Percentiles rank a stretch among this genome's conserved stretches.
phyloP scores from a whole-genome alignment of 495 filamentous ascomycete genomes.

The Lentithecium fluviatile region DNA sequence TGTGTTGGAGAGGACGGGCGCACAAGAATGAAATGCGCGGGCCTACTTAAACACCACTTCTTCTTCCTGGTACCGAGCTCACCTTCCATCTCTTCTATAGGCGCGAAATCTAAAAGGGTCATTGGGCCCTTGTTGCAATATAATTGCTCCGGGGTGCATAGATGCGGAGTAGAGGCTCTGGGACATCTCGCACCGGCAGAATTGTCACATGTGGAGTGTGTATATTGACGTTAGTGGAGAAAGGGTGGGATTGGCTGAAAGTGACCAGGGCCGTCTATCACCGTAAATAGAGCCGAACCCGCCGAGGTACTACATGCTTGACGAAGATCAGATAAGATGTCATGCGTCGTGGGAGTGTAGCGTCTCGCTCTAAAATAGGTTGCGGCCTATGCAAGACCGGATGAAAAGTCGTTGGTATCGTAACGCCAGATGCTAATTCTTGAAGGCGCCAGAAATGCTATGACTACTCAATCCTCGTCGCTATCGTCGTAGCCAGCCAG shows the following conservation, averaged over 20 bases:
- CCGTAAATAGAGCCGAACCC: too few species aligned
- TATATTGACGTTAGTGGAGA: conserved; percentile 3
- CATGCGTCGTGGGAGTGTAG: too few species aligned
- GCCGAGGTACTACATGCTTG: too few species aligned
- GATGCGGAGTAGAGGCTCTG: conserved; percentile 16
- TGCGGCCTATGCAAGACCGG: too few species aligned
- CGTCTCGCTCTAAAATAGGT: too few species aligned
- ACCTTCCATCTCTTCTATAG: conserved; percentile 14
- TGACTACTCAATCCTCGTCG: not conserved
- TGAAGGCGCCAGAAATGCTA: too few species aligned
- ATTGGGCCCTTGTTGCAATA: not conserved
- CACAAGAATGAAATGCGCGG: not conserved
- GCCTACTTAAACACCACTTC: not conserved
- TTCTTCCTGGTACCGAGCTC: not conserved
- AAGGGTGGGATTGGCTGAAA: not conserved
- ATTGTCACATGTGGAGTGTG: conserved; percentile 5
- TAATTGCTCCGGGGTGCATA: conserved; percentile 8
- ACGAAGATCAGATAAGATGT: too few species aligned
- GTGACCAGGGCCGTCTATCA: too few species aligned
- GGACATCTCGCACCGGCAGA: not conserved
- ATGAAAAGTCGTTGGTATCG: too few species aligned
- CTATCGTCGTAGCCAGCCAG: conserved; percentile 21
- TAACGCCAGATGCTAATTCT: too few species aligned
- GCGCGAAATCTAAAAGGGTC: conserved; percentile 11
- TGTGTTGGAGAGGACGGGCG: not conserved